Evolutionary conservation across 495 filamentous ascomycete genomes (phyloP).

Genomic region (Podospora sp.): DNA sequence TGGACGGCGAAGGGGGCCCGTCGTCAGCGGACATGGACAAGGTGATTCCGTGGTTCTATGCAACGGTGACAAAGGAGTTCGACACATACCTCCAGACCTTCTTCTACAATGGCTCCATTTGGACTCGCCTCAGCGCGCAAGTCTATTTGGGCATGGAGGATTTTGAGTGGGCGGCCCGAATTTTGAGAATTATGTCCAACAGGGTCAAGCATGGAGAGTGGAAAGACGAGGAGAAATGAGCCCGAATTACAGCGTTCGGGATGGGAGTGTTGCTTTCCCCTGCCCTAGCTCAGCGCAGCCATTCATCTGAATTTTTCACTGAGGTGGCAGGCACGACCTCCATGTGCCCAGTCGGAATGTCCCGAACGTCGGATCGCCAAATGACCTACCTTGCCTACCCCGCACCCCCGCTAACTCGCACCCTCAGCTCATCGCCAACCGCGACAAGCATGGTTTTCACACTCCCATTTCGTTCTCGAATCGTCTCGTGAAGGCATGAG

Average conservation of each 20-base stretch:
- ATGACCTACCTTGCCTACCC: too few relatives aligned
- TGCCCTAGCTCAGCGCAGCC: too few relatives aligned
- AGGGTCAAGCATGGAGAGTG: not conserved
- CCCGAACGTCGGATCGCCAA: too few relatives aligned
- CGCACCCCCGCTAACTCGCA: too few relatives aligned
- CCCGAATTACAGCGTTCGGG: not conserved
- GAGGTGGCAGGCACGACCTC: too few relatives aligned
- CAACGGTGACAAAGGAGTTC: conserved; percentile 39
- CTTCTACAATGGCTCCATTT: conserved; percentile 58
- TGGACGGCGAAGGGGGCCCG: conserved; percentile 26
- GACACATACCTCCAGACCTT: conserved; percentile 64
- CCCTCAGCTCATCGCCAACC: too few relatives aligned
- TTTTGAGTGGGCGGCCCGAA: conserved; percentile 63
- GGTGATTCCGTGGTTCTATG: conserved; percentile 16
- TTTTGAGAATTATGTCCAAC: conserved; percentile 35
- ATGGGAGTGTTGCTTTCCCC: too few relatives aligned
- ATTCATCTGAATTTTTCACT: too few relatives aligned
- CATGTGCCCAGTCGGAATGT: too few relatives aligned
- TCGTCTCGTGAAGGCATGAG: too few relatives aligned
- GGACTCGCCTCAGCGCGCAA: conserved; percentile 68
- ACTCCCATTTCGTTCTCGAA: too few relatives aligned
- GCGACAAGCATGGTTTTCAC: too few relatives aligned
- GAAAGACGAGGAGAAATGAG: not conserved
- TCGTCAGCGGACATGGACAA: conserved; percentile 2
- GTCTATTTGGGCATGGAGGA: conserved; percentile 68